Evolutionary conservation across 257 asterid genomes (phyloP), one percentile per base, ranked within the genome.

Genomic region (Solanum boliviense): DNA sequence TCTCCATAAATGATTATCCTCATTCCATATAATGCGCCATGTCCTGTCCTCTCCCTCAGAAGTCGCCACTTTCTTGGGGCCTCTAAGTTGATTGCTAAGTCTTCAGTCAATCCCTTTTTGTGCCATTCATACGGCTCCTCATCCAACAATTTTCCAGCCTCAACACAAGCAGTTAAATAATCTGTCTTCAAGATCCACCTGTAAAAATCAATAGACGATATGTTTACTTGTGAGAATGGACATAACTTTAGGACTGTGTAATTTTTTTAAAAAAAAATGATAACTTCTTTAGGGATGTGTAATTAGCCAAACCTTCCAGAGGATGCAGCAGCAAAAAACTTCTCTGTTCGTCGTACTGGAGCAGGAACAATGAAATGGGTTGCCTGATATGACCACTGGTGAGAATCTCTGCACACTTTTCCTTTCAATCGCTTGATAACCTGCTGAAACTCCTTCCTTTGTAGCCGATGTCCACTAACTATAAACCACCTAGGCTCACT

Each of bases 41-140:
- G 99, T 74, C 99, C 97, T 6, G 98, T 96, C 90, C 90, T 95
- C 93, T 96, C 97, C 94, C 92, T 93, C 85, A 92, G 84, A 60
- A 93, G 94, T 4, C 99, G 98, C 99, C 99, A 97, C 88, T 96
- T 97, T 87, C 99, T 89, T 27, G 99, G 99, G 88, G 99, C 99
- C 86, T 94, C 98, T 88, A 97, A 90, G 96, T 93, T 94, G 93
- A 97, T 94, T 3, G 99, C 96, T 35, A 98, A 98, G 88, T 97
- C 99, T 90, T 95, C 98, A n/a, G 94, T 95, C 89, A 96, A 89
- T 91, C 97, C 90, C 87, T 93, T 94, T 91, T 91, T 93, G 84
- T 96, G 92, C 99, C 99, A 96, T 90, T 97, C 99, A 38, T 91
- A 95, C 0, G 98, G 94, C 89, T 92, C 98, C 93, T 97, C 99